phyloP scores from a whole-genome alignment of 164 flowering plant species.

The Berberis thunbergii region DNA sequence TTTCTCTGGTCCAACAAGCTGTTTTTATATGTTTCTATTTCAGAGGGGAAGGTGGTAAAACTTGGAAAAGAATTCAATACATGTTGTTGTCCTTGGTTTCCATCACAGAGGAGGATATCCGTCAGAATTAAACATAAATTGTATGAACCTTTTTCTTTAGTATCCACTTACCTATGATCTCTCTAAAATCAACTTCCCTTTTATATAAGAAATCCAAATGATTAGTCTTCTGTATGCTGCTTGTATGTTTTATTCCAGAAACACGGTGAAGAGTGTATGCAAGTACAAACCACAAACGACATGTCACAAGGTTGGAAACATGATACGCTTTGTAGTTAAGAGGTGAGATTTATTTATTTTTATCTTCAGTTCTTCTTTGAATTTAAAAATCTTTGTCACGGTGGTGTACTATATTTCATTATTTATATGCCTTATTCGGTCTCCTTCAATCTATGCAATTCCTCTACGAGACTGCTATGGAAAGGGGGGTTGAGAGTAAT shows the following conservation, averaged over 20 bases:
- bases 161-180: neutral
- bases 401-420: neutral
- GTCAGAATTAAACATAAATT: slow-evolving; percentile 49
- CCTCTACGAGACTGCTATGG: no score
- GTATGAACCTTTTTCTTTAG: slow-evolving; percentile 23
- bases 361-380: no score
- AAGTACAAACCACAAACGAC: slow-evolving; percentile 55
- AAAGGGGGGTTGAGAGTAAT: no score
- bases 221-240: neutral
- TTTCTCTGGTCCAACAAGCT: neutral
- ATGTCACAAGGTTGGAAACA: slow-evolving; percentile 57
- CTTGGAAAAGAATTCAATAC: slow-evolving; percentile 56
- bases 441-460: no score
- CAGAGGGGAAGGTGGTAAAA: slow-evolving; percentile 89
- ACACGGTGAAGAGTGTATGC: slow-evolving; percentile 45
- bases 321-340: slow-evolving; percentile 59
- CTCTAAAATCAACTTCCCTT: no score
- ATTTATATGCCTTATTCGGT: no score
- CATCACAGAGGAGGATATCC: slow-evolving; percentile 59
- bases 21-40: slow-evolving; percentile 2
- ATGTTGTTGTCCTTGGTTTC: slow-evolving; percentile 61
- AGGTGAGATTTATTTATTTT: slow-evolving; percentile 35
- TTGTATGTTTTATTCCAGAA: slow-evolving; percentile 27
- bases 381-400: no score
- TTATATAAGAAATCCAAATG: neutral